A percentile compares a stretch with the other conserved stretches of the same genome.
Evolutionary conservation across 257 asterid species (phyloP).

Genomic region (Solanum neorickii): DNA sequence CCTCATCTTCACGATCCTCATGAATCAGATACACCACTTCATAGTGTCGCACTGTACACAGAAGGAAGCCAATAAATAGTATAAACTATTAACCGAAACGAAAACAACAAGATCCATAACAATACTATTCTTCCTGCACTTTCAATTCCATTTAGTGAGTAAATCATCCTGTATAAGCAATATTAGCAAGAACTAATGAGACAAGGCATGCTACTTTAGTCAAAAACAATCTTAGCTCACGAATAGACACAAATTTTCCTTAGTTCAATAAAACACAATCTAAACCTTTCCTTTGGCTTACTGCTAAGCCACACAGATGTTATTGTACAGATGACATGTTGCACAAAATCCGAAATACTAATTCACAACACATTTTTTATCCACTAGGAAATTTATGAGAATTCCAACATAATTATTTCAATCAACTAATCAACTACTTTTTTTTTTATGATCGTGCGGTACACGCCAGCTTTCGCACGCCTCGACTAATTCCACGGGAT

Average conservation of each 20-base stretch:
- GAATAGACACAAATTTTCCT: neutral
- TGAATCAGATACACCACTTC: slow-evolving; percentile 91
- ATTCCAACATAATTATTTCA: neutral
- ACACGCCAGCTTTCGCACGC: neutral
- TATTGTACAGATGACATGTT: neutral
- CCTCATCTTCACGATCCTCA: slow-evolving; percentile 66
- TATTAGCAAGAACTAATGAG: neutral
- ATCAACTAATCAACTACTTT: neutral
- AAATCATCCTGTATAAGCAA: neutral
- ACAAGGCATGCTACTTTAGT: neutral
- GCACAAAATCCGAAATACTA: neutral
- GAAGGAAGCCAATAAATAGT: neutral
- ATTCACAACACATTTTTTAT: neutral
- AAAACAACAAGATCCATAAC: neutral
- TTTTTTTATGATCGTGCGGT: neutral
- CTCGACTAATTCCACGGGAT: neutral
- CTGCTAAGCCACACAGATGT: neutral
- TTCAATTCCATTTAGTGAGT: neutral
- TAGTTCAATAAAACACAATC: neutral
- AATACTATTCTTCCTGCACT: neutral
- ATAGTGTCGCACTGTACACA: slow-evolving; percentile 75
- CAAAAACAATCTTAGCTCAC: neutral
- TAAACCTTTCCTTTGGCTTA: neutral
- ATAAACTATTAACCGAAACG: neutral
- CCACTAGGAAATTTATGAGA: neutral